These are phyloP conservation scores for Russula sp. DNA, from an alignment of 768 basidiomycete genomes.

Conservation along the genomic window DNA sequence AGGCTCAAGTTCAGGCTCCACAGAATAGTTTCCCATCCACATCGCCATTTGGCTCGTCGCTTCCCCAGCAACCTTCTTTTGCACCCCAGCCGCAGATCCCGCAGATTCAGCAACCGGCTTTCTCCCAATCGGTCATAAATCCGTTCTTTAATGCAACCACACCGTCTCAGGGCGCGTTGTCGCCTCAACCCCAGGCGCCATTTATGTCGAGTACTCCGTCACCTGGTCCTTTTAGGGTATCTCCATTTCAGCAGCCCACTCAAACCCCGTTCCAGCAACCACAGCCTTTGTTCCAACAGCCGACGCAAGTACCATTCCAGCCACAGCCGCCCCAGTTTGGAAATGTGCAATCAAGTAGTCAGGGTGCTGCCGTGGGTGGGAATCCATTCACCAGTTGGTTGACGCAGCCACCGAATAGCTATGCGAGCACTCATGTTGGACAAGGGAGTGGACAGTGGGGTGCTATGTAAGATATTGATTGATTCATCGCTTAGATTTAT, in stretches of 20 bases:
- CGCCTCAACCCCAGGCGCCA: slow-evolving; percentile 27
- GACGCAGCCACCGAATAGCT: slow-evolving; percentile 20
- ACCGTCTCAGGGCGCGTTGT: slow-evolving; percentile 31
- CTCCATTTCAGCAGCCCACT: slow-evolving; percentile 24
- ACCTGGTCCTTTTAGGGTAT: slow-evolving; percentile 16
- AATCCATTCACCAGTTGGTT: slow-evolving; percentile 30
- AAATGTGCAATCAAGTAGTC: slow-evolving; percentile 12
- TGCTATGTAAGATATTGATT: slow-evolving; percentile 1
- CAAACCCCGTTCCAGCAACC: slow-evolving; percentile 19
- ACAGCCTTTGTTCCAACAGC: slow-evolving; percentile 12
- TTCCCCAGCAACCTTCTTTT: slow-evolving; percentile 28
- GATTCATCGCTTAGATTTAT: background rate
- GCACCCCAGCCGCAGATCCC: slow-evolving; percentile 23
- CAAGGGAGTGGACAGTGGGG: slow-evolving; percentile 20
- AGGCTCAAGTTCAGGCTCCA: slow-evolving; percentile 24
- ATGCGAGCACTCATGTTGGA: slow-evolving; percentile 13
- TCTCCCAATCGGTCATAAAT: slow-evolving; percentile 10
- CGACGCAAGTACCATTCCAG: slow-evolving; percentile 4
- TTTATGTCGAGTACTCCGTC: slow-evolving; percentile 17
- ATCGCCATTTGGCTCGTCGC: slow-evolving; percentile 24
- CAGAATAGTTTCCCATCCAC: slow-evolving; percentile 21
- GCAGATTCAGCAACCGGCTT: slow-evolving; percentile 19
- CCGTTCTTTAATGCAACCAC: slow-evolving; percentile 27
- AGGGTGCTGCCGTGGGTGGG: background rate
- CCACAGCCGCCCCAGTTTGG: slow-evolving; percentile 12